These are phyloP conservation scores for Mortierella hygrophila DNA, from an alignment of 192 early-diverging fungal species.

Conservation along the genomic window DNA sequence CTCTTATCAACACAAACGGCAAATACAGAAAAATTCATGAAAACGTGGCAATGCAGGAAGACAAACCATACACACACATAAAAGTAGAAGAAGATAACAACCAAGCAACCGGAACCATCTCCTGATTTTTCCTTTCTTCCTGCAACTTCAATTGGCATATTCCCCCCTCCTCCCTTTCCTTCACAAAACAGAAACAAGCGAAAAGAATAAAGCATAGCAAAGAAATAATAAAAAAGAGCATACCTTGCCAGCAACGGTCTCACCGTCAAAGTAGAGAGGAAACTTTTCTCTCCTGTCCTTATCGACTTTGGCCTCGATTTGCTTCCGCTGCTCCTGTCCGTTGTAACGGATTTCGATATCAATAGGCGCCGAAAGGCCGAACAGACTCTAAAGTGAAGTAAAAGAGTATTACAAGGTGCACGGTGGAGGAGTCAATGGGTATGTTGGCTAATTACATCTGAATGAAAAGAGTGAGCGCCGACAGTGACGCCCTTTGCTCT, in stretches of 20 bases:
- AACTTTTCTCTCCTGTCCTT: slow-evolving; percentile 93
- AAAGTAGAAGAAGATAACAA: background rate
- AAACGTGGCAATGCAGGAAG: slow-evolving; percentile 2
- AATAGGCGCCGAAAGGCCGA: slow-evolving; percentile 86
- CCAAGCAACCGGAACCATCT: background rate
- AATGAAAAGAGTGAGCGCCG: background rate
- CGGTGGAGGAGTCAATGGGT: background rate
- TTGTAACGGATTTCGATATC: slow-evolving; percentile 90
- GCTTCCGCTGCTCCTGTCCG: slow-evolving; percentile 91
- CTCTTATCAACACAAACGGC: background rate
- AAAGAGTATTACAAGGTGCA: background rate
- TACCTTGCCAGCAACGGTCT: slow-evolving; percentile 94
- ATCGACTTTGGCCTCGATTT: slow-evolving; percentile 94
- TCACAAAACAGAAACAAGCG: background rate
- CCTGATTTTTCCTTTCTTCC: background rate
- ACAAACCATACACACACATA: background rate
- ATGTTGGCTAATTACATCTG: background rate
- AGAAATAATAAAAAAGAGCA: background rate
- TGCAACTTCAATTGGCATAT: background rate
- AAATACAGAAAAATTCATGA: background rate
- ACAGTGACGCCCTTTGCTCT: background rate
- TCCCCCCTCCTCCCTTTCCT: background rate
- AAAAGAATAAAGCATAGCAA: background rate
- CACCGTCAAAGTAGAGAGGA: slow-evolving; percentile 97
- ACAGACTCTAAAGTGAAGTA: slow-evolving; percentile 64